A percentile compares a stretch with the other conserved stretches of the same genome.
phyloP scores from a whole-genome alignment of 73 alveolate species.

The Halteria grandinella region DNA sequence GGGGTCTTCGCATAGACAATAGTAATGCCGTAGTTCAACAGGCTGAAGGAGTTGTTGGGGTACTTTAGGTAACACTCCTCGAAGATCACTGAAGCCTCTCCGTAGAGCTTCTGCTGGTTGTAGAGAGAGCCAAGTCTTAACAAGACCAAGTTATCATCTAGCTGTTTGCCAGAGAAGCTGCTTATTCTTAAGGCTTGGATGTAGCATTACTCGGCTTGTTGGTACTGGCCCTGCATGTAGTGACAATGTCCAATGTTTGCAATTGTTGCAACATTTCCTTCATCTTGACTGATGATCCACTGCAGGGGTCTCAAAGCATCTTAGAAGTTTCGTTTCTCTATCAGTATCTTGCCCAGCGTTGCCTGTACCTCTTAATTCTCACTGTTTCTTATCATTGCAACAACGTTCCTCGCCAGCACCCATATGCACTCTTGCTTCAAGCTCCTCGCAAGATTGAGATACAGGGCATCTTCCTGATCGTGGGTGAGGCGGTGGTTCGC shows the following conservation, averaged over 20 bases:
- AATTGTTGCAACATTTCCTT: constrained; percentile 68
- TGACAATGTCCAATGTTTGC: constrained; percentile 75
- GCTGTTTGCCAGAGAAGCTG: background rate
- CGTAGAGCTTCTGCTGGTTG: constrained; percentile 85
- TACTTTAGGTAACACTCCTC: constrained; percentile 56
- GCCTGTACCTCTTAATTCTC: background rate
- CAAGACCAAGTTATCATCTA: constrained; percentile 62
- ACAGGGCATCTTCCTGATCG: background rate
- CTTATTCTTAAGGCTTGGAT: constrained; percentile 74
- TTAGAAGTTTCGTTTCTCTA: constrained; percentile 70
- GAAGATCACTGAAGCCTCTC: constrained; percentile 89
- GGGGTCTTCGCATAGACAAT: background rate
- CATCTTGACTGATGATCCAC: constrained; percentile 60
- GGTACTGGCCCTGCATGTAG: constrained; percentile 62
- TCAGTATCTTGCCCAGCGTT: constrained; percentile 66
- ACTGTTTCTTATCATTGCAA: constrained; percentile 16
- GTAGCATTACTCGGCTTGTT: constrained; percentile 78
- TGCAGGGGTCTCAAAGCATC: constrained; percentile 65
- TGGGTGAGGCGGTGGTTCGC: background rate
- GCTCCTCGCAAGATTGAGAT: constrained; percentile 6
- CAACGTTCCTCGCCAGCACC: constrained; percentile 19
- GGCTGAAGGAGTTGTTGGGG: constrained; percentile 19
- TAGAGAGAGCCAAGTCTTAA: constrained; percentile 89
- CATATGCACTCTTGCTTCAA: constrained; percentile 46
- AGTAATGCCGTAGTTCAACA: constrained; percentile 28